Evolutionary conservation across 345 rosid genomes (phyloP), one percentile per base, ranked within the genome.

Genomic region (Mallotus nudiflorus): DNA sequence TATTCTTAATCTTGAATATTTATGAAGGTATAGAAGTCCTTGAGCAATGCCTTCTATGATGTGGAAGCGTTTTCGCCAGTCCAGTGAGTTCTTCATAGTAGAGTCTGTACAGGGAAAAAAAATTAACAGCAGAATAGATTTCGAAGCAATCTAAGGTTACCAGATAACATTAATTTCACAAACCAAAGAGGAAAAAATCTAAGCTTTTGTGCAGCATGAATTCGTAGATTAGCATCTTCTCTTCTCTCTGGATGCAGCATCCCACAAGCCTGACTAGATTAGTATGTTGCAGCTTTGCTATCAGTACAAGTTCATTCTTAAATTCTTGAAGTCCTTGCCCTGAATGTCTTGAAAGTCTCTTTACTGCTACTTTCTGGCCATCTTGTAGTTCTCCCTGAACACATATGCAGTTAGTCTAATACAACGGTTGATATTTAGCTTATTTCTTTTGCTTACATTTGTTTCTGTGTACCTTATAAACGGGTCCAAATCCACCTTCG

Each of bases 21-120:
- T 65, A 20, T 73, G 77, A 12, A 74, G 67, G 69, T 74, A 67
- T 50, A 73, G 33, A n/a, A 74, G 55, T 25, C 77, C 77, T 1
- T 67, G 77, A 19, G 77, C 67, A 60, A 67, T 67, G 19, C 68
- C 77, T 11, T 52, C 46, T 20, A 68, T 53, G 53, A 74, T 52
- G 16, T 68, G 49, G 2, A 61, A 37, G 10, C 73, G 56, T 54
- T 37, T 13, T 61, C n/a, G n/a, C 77, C 77, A 74, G 56, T 74
- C 77, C 44, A 74, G 29, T 3, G 15, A 15, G 44, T 19, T 25
- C 61, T 59, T 65, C 39, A 29, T 25, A 6, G 31, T 31, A 53
- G 62, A 25, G 50, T 16, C 62, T 22, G 37, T 62, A 67, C 48
- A 45, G 20, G 28, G n/a, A n/a, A 60, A 20, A 39, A 20, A 18